Evolutionary conservation across 2,329 filamentous ascomycete species (phyloP).

Genomic region (Pseudomassariella vexata): DNA sequence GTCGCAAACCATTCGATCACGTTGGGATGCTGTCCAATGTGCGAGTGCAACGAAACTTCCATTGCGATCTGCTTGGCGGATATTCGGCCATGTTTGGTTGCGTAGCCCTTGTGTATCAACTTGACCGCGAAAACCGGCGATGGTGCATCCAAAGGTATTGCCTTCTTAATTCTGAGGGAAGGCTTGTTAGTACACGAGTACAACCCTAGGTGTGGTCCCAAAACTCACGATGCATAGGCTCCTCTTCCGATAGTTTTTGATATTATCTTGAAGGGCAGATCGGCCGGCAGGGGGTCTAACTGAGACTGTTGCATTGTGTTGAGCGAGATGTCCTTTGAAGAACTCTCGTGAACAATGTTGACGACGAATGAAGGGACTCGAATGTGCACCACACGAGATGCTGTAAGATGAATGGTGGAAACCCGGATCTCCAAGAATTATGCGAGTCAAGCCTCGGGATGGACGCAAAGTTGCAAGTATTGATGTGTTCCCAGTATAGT

Average conservation of each 20-base stretch:
- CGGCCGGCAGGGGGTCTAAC: conserved; percentile 73
- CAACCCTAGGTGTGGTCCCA: conserved; percentile 1
- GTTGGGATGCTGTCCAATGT: conserved; percentile 84
- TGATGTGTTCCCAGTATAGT: too few species aligned
- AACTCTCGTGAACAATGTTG: not conserved
- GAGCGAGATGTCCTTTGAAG: conserved; percentile 3
- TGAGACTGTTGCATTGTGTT: conserved; percentile 68
- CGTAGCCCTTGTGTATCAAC: conserved; percentile 97
- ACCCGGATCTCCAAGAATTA: too few species aligned
- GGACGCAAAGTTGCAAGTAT: too few species aligned
- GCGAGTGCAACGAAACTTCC: conserved; percentile 85
- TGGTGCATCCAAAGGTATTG: conserved; percentile 63
- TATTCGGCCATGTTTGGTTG: conserved; percentile 80
- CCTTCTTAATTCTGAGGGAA: conserved; percentile 77
- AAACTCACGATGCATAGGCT: conserved; percentile 85
- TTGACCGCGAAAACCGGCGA: conserved; percentile 92
- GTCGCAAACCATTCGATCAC: conserved; percentile 89
- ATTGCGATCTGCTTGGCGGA: conserved; percentile 84
- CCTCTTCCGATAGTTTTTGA: conserved; percentile 96
- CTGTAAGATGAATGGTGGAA: too few species aligned
- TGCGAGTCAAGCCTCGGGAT: too few species aligned
- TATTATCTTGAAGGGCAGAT: conserved; percentile 89
- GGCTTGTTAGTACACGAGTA: conserved; percentile 16
- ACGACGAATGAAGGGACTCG: too few species aligned
- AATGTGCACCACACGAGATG: too few species aligned